A percentile compares a stretch with the other conserved stretches of the same genome.
Conservation (phyloP, 2,329 filamentous ascomycete species). For the Cladosporium sp. region DNA sequence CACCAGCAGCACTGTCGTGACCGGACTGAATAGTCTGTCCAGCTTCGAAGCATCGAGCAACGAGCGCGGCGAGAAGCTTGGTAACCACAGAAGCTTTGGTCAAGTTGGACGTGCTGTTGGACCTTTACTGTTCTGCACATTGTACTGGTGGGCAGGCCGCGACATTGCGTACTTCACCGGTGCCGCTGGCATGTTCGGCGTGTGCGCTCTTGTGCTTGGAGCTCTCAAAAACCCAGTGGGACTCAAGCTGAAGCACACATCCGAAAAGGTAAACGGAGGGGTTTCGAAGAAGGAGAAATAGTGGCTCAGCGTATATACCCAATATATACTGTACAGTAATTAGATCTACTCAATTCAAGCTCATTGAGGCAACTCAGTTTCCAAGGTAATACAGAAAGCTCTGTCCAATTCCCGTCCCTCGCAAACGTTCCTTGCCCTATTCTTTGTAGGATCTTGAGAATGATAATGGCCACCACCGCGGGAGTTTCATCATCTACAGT, state of each 20-base stretch:
- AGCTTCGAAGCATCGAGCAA: constrained; percentile 79
- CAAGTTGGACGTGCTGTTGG: constrained; percentile 85
- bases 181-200: constrained; percentile 71
- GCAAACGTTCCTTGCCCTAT: no score
- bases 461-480: no score
- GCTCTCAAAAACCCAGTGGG: constrained; percentile 62
- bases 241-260: constrained; percentile 8
- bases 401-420: no score
- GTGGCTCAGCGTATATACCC: neutral
- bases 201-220: constrained; percentile 66
- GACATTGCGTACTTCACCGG: constrained; percentile 80
- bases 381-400: no score
- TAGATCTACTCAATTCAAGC: neutral
- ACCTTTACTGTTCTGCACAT: constrained; percentile 82
- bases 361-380: no score
- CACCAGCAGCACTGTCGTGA: constrained; percentile 92
- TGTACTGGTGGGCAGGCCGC: constrained; percentile 98
- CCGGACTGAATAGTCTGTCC: constrained; percentile 83
- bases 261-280: constrained; percentile 1
- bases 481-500: no score
- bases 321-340: neutral
- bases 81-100: constrained; percentile 73
- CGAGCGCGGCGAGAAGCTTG: constrained; percentile 82
- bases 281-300: neutral
- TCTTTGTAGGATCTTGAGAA: no score